Percentiles rank a stretch among this genome's conserved stretches.
These are phyloP conservation scores for Phytomonas serpens DNA, from an alignment of 208 protist species.

Conservation along the genomic window DNA sequence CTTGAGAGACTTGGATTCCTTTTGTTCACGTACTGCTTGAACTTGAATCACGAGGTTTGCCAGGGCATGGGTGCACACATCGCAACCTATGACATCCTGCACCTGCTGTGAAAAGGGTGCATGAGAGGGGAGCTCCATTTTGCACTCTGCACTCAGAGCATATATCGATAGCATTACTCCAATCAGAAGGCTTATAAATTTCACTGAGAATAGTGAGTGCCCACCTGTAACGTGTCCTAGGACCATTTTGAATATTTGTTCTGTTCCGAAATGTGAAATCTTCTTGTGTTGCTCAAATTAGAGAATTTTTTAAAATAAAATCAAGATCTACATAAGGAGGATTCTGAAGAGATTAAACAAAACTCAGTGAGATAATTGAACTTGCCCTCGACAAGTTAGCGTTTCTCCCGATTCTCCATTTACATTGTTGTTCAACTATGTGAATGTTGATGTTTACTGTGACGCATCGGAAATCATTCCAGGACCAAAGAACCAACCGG, in stretches of 20 bases:
- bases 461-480: not conserved
- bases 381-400: not conserved
- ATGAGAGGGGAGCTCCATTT: slow-evolving; percentile 49
- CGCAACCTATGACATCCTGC: slow-evolving; percentile 41
- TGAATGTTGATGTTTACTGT: not conserved
- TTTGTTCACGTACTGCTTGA: slow-evolving; percentile 16
- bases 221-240: not conserved
- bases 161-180: not conserved
- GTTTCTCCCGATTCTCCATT: not conserved
- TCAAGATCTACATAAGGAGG: not conserved
- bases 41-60: slow-evolving; percentile 31
- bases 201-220: not conserved
- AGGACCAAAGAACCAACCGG: not conserved
- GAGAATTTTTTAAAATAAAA: too few species aligned
- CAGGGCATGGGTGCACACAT: slow-evolving; percentile 41
- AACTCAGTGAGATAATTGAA: not conserved
- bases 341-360: not conserved
- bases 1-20: slow-evolving; percentile 20
- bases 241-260: not conserved
- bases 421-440: not conserved
- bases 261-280: not conserved
- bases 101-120: slow-evolving; percentile 32
- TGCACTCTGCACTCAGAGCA: not conserved
- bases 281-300: not conserved
- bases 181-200: not conserved